phyloP scores from a whole-genome alignment of 768 basidiomycete species.

The Hemileccinum rubropunctum region DNA sequence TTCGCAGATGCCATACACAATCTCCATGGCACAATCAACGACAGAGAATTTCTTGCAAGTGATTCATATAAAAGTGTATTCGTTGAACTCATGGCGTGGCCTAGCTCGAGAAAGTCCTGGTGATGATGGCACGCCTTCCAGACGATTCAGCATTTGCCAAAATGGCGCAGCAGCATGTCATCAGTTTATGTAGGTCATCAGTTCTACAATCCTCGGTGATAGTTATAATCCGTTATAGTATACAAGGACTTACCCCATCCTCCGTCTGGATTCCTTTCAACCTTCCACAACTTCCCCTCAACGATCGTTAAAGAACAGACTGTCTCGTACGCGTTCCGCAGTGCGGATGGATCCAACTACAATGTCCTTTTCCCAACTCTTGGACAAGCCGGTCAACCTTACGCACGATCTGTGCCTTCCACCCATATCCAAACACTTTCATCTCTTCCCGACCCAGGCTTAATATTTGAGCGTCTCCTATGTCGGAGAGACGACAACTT shows the following conservation, averaged over 20 bases:
- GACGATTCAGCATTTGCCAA: conserved; percentile 27
- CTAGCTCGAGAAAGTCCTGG: conserved; percentile 63
- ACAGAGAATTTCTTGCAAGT: conserved; percentile 59
- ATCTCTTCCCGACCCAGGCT: conserved; percentile 59
- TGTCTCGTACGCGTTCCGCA: conserved; percentile 51
- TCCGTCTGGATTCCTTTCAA: conserved; percentile 49
- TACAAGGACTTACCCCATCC: conserved; percentile 83
- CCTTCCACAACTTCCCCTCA: conserved; percentile 6
- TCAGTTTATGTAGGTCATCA: conserved; percentile 53
- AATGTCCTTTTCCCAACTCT: conserved; percentile 52
- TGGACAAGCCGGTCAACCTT: conserved; percentile 60
- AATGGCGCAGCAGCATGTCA: conserved; percentile 48
- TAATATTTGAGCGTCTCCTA: conserved; percentile 73
- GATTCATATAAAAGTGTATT: not conserved
- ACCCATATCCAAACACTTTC: conserved; percentile 39
- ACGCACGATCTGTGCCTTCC: conserved; percentile 64
- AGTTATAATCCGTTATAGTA: conserved; percentile 37
- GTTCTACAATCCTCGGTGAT: not conserved
- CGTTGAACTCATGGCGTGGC: conserved; percentile 5
- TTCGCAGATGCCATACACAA: conserved; percentile 47
- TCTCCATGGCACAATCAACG: conserved; percentile 45
- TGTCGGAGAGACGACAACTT: conserved; percentile 37
- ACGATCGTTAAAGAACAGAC: conserved; percentile 3
- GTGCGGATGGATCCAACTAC: conserved; percentile 61
- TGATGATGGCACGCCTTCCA: conserved; percentile 54